Evolutionary conservation across 1,284 basidiomycete genomes (phyloP).

Genomic region (Phellinidium pouzarii): DNA sequence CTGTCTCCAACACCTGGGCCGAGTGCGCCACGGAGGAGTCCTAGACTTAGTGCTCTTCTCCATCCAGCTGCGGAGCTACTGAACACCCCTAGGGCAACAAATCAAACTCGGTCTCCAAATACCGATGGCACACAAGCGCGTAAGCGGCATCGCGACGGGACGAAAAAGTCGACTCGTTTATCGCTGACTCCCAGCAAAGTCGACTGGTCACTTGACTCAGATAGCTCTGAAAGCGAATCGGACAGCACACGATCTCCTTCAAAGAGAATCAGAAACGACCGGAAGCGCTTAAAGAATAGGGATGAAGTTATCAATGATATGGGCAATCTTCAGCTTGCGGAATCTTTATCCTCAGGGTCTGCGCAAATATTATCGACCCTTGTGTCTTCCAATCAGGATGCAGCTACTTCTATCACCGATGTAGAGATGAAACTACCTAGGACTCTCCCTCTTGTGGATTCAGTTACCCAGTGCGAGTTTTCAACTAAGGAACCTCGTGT

Average conservation of each 20-base stretch:
- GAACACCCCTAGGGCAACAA: neutral
- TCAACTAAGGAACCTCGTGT: neutral
- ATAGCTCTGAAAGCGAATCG: constrained; percentile 7
- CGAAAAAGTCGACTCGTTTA: constrained; percentile 1
- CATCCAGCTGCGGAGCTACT: neutral
- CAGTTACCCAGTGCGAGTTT: neutral
- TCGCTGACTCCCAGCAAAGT: constrained; percentile 9
- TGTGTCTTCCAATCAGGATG: constrained; percentile 1
- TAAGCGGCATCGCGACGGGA: constrained; percentile 10
- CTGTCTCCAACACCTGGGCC: neutral
- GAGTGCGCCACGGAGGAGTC: constrained; percentile 13
- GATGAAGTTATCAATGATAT: neutral
- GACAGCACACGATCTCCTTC: constrained; percentile 4
- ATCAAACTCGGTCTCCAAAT: neutral
- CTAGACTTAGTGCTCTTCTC: constrained; percentile 7
- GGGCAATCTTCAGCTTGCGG: constrained; percentile 5
- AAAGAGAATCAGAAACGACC: constrained; percentile 1
- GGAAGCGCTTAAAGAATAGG: constrained; percentile 15
- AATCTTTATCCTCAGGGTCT: constrained; percentile 15
- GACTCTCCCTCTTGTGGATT: neutral
- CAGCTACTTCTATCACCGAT: neutral
- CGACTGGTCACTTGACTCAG: constrained; percentile 7
- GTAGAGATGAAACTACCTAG: neutral
- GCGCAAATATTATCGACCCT: constrained; percentile 5
- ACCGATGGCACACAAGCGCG: neutral